These are phyloP conservation scores for Clarireedia homoeocarpa DNA, from an alignment of 2,329 filamentous ascomycete species.

Conservation along the genomic window DNA sequence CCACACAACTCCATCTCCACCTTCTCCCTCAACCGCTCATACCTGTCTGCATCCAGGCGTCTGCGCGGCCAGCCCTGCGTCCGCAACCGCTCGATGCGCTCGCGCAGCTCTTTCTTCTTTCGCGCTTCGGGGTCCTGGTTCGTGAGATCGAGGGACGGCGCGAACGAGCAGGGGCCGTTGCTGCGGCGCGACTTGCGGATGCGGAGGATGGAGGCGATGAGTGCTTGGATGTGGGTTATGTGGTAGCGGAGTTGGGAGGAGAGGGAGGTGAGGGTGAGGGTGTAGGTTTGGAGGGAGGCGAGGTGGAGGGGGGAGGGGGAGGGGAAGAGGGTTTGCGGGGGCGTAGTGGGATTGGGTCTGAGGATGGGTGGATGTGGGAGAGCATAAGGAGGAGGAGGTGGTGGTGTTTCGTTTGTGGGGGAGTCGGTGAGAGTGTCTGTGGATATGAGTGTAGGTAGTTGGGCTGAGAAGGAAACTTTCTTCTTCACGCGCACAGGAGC, in stretches of 20 bases:
- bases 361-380: neutral
- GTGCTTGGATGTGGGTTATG: neutral
- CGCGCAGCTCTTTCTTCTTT: slow-evolving; percentile 1
- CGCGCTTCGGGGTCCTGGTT: neutral
- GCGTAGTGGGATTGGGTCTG: neutral
- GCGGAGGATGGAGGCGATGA: slow-evolving; percentile 15
- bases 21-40: slow-evolving; percentile 22
- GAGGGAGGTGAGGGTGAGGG: slow-evolving; percentile 12
- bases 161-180: slow-evolving; percentile 10
- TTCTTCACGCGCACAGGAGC: slow-evolving; percentile 20
- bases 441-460: neutral
- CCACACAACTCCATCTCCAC: slow-evolving; percentile 9
- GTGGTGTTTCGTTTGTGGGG: neutral
- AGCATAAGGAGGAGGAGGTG: neutral
- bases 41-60: slow-evolving; percentile 21
- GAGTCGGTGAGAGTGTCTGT: neutral
- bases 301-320: neutral
- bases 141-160: neutral
- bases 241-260: slow-evolving; percentile 12
- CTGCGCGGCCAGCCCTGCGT: slow-evolving; percentile 18
- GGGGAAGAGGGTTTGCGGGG: neutral
- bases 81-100: slow-evolving; percentile 16
- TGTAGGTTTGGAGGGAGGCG: neutral
- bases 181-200: slow-evolving; percentile 16
- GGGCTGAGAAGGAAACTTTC: slow-evolving; percentile 24